Evolutionary conservation across 345 rosid genomes (phyloP), one percentile per base, ranked within the genome.

Genomic region (Rhodamnia argentea): DNA sequence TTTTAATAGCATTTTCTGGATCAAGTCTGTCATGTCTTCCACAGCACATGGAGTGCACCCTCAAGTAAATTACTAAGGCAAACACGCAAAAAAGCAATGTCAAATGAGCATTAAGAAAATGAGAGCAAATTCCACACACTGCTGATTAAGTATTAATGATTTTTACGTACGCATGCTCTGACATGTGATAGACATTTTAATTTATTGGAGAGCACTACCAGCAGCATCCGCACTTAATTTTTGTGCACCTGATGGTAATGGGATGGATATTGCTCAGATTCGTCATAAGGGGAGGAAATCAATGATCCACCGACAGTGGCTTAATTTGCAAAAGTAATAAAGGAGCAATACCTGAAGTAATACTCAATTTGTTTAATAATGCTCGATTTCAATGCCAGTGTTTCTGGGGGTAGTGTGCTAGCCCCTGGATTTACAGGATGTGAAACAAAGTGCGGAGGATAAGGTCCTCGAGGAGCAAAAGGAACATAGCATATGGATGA

Each of bases 311-410:
- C 20, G 13, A 70, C 78, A 70, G 78, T 70, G 23, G 78, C 20
- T 70, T 70, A 37, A 70, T 18, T 70, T 32, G 81, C 81, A 70
- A 22, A 18, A 70, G 81, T 37, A 70, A 70, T 37, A 5, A 29
- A 83, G 57, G 47, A 83, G n/a, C 86, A 23, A 26, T 87, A 94
- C 99, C 99, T 94, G 95, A 98, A 98, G 92, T 98, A 98, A 85
- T 98, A 96, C 87, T 98, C 98, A 84, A 98, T 92, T 87, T 98
- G 99, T 88, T 90, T 93, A 14, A 91, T 84, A 86, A 98, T 89
- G 89, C 89, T 89, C 82, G 89, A 91, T 89, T 87, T 94, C 91
- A 98, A 89, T 50, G 89, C 88, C 57, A 83, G 70, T 44, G 82
- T 87, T 87, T 92, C 99, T 26, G 92, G 93, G 83, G 96, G 89